These are phyloP conservation scores for Polygonum aviculare DNA, from an alignment of 148 eudicot genomes.

Conservation along the genomic window DNA sequence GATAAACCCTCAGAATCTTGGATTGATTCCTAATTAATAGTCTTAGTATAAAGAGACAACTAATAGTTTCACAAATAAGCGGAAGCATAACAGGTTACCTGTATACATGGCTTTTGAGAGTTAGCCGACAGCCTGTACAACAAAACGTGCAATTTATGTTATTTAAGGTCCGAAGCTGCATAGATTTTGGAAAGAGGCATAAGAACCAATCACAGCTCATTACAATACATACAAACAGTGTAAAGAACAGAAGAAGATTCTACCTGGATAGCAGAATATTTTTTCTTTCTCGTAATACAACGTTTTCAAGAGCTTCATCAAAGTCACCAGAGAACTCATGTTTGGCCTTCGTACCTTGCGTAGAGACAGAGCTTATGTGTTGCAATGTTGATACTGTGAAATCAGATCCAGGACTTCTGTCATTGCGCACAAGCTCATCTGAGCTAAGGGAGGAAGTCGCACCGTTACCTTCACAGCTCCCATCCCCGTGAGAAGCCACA, in stretches of 20 bases:
- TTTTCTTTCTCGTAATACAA: constrained; percentile 45
- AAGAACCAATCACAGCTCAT: background rate
- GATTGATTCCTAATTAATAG: background rate
- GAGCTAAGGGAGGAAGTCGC: background rate
- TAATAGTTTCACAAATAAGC: background rate
- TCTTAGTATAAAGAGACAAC: background rate
- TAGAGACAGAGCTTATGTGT: constrained; percentile 9
- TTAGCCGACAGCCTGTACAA: constrained; percentile 5
- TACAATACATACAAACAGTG: background rate
- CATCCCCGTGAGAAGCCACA: constrained; percentile 24
- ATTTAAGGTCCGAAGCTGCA: background rate
- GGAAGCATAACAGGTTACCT: background rate
- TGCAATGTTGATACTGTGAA: constrained; percentile 4
- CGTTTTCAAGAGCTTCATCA: constrained; percentile 47
- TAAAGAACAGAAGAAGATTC: background rate
- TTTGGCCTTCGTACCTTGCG: constrained; percentile 19
- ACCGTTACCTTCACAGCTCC: constrained; percentile 8
- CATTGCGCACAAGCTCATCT: background rate
- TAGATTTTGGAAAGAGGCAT: background rate
- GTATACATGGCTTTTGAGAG: constrained; percentile 4
- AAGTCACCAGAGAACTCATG: constrained; percentile 26
- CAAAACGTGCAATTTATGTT: background rate
- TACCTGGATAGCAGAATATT: constrained; percentile 63
- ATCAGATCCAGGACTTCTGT: constrained; percentile 1
- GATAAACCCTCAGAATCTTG: background rate